These are phyloP conservation scores for Bacidia gigantensis DNA, from an alignment of 495 filamentous ascomycete species.

Conservation along the genomic window DNA sequence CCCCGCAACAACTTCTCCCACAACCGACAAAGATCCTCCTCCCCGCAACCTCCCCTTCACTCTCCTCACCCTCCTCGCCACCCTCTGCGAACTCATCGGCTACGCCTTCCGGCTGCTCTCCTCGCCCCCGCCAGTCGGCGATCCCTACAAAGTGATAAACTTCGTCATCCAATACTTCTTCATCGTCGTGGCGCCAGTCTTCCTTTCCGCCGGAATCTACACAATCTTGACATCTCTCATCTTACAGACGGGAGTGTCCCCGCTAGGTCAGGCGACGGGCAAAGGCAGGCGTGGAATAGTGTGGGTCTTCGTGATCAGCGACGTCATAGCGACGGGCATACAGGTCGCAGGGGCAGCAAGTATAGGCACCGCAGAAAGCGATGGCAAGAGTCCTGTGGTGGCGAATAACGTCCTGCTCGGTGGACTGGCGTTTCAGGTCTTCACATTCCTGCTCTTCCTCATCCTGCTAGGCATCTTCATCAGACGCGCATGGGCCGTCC, in stretches of 20 bases:
- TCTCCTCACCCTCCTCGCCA: background rate
- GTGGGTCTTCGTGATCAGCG: conserved; percentile 10
- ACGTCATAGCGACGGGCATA: conserved; percentile 35
- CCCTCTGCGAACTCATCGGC: background rate
- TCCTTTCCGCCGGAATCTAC: conserved; percentile 41
- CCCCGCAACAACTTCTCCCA: background rate
- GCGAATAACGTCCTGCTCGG: conserved; percentile 39
- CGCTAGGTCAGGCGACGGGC: background rate
- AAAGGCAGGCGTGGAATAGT: background rate
- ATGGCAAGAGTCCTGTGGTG: conserved; percentile 27
- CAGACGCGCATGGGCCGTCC: background rate
- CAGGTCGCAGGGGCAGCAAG: conserved; percentile 37
- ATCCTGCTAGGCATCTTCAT: conserved; percentile 26
- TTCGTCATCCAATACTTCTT: conserved; percentile 47
- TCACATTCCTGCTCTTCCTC: conserved; percentile 35
- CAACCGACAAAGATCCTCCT: background rate
- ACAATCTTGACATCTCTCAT: conserved; percentile 34
- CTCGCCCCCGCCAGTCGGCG: background rate
- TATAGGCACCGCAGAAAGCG: conserved; percentile 31
- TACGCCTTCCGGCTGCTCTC: background rate
- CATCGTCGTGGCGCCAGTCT: conserved; percentile 43
- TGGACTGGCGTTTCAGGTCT: conserved; percentile 36
- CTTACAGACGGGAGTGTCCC: background rate
- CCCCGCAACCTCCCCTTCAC: background rate
- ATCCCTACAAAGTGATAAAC: conserved; percentile 6